Base-by-base conservation (phyloP, 352 stramenopile genomes). In the Pythium coloratum region DNA sequence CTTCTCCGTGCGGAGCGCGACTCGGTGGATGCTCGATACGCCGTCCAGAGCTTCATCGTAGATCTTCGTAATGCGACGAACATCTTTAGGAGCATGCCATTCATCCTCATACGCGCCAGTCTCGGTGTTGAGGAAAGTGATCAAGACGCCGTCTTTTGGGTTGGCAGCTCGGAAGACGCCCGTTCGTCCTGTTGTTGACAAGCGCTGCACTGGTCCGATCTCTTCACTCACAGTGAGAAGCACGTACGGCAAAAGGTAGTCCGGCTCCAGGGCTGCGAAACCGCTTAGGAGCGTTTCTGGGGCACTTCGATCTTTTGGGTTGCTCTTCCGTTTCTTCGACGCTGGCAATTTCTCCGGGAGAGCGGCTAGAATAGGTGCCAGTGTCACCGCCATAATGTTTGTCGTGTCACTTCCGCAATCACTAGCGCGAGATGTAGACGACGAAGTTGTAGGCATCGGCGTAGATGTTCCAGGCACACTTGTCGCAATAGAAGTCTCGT, bases 111-210 rank as follows among this genome's bases (percentile, higher is more conserved):
- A 94, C 13, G 87, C 86, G 4, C 88, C 88, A 13, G 86, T 94
- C 55, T 96, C 88, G 0, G 84, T 93, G 65, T 94, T 96, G 18
- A 95, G 71, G 46, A 96, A 95, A 0, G 81, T 92, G 32, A 94
- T 76, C 32, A 95, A 65, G 36, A 96, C 81, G 51, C 84, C 84
- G 24, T 93, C 76, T 2, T 89, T 73, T 18, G 76, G 64, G 4
- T 72, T 81, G 67, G 68, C 88, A 0, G 77, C 72, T 6, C 85
- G 75, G 65, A 86, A 93, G 28, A 91, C 78, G 8, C 88, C 88
- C 2, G 86, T 94, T 36, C 86, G 66, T 3, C 87, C 86, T 20
- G 79, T 90, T 2, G 81, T 76, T 26, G 80, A 78, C 56, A 94
- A 64, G 44, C 81, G 81, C 54, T 86, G 81, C 18, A 96, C 76